Base-by-base conservation (phyloP, 768 basidiomycete species). In the Tricholoma flavovirens region DNA sequence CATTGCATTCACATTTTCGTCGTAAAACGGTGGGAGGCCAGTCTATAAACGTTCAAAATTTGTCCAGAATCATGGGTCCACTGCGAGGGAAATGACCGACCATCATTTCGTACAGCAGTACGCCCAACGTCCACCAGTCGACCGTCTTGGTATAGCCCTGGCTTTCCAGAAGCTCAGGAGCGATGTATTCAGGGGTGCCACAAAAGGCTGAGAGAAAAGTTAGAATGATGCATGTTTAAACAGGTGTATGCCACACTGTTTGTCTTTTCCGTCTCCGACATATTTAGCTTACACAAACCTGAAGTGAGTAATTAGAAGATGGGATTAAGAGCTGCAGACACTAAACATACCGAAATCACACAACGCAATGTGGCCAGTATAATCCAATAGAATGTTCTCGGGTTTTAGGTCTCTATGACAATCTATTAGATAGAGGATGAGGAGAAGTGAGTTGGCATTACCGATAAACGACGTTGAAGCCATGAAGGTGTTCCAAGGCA, bases 391-490 rank as follows among this genome's bases (percentile, higher is more conserved):
- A 66, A 98, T 99, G 70, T 99, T 99, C 73, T 99, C 96, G 11
- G 96, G 96, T 68, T 99, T 99, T 62, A 99, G 75, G 69, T 99
- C 96, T 45, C 91, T 92, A 65, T 9, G 29, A 29, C 22, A 19
- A 51, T 46, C 51, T 51, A 54, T 46, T 50, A 56, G n/a, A 45
- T 24, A 22, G 24, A 49, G 45, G 46, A 7, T 33, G 35, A 30
- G 7, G 55, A 35, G 46, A 48, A 30, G 17, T 14, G 17, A 9
- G 19, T 30, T 29, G 29, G 9, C 40, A 42, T 60, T 60, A 92
- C 90, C 95, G 91, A 73, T 98, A 98, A 35, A 99, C 93, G 30
- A 99, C 96, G 67, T 99, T 97, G 78, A 98, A 98, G 50, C 90
- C 84, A 64, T 99, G 96, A 55, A 99, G 70, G 74, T 98, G 95